Evolutionary conservation across 257 asterid species (phyloP).

Genomic region (Solanum rostratum): DNA sequence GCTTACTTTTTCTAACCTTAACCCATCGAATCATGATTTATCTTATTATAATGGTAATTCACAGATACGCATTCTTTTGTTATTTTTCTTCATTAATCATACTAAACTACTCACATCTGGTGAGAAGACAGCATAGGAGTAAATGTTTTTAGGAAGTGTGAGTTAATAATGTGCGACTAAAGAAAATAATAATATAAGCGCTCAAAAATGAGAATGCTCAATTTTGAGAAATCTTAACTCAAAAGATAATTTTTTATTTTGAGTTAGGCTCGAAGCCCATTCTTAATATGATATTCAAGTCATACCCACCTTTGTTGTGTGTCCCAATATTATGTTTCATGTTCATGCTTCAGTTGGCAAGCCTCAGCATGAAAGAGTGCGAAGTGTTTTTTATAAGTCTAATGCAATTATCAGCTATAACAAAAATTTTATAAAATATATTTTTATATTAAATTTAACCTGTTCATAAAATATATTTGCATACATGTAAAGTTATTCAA

Average conservation of each 20-base stretch:
- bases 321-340: neutral
- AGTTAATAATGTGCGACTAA: neutral
- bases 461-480: too few relatives aligned
- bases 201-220: neutral
- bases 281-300: neutral
- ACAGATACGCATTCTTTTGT: neutral
- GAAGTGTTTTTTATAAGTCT: neutral
- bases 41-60: neutral
- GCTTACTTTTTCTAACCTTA: neutral
- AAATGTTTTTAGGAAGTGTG: neutral
- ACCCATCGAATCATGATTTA: neutral
- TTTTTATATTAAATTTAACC: too few relatives aligned
- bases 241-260: neutral
- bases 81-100: neutral
- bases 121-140: neutral
- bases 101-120: neutral
- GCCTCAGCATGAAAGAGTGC: neutral
- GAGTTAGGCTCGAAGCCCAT: neutral
- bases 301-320: too few relatives aligned
- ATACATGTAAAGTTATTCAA: too few relatives aligned
- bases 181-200: neutral
- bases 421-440: too few relatives aligned
- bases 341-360: neutral
- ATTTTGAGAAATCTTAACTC: neutral
- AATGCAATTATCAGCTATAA: neutral